Percentiles rank a stretch among this genome's conserved stretches.
Conservation (phyloP, 2,329 filamentous ascomycete genomes). For the Penicillium glabrum region DNA sequence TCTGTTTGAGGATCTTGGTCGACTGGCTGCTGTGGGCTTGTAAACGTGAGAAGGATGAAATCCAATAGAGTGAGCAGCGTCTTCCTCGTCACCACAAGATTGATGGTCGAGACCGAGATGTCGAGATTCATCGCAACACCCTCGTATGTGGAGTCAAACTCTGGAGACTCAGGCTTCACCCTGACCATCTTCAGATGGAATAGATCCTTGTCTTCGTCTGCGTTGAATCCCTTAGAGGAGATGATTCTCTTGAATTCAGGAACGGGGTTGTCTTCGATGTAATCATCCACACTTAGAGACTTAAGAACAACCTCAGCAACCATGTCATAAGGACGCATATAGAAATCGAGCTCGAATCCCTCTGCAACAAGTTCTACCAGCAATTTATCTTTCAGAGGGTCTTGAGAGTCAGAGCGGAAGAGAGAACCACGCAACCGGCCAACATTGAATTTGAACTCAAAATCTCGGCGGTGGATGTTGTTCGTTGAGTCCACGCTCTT, state of each 20-base stretch:
- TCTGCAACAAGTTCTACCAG: slow-evolving; percentile 91
- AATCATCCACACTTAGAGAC: slow-evolving; percentile 86
- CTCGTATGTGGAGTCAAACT: slow-evolving; percentile 89
- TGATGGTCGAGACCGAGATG: slow-evolving; percentile 90
- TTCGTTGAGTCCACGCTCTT: slow-evolving; percentile 51
- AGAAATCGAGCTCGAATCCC: slow-evolving; percentile 82
- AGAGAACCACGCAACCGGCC: slow-evolving; percentile 91
- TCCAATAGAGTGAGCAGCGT: slow-evolving; percentile 90
- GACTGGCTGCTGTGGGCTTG: slow-evolving; percentile 58
- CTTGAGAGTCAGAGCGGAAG: slow-evolving; percentile 80
- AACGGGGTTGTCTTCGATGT: slow-evolving; percentile 81
- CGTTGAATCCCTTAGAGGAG: slow-evolving; percentile 75
- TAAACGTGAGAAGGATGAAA: slow-evolving; percentile 91
- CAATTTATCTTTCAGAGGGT: slow-evolving; percentile 72
- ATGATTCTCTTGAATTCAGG: slow-evolving; percentile 96
- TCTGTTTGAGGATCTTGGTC: slow-evolving; percentile 33
- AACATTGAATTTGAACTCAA: slow-evolving; percentile 96
- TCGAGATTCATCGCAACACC: slow-evolving; percentile 92
- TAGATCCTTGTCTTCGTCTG: slow-evolving; percentile 73
- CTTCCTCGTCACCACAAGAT: slow-evolving; percentile 87
- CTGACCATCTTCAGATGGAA: slow-evolving; percentile 86
- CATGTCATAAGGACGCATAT: slow-evolving; percentile 88
- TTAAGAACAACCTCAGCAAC: slow-evolving; percentile 85
- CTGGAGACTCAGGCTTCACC: slow-evolving; percentile 86
- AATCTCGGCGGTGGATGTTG: slow-evolving; percentile 82